Evolutionary conservation across 78 protist genomes (phyloP), one percentile per base, ranked within the genome.

Genomic region (Dictyostelium purpureum): DNA sequence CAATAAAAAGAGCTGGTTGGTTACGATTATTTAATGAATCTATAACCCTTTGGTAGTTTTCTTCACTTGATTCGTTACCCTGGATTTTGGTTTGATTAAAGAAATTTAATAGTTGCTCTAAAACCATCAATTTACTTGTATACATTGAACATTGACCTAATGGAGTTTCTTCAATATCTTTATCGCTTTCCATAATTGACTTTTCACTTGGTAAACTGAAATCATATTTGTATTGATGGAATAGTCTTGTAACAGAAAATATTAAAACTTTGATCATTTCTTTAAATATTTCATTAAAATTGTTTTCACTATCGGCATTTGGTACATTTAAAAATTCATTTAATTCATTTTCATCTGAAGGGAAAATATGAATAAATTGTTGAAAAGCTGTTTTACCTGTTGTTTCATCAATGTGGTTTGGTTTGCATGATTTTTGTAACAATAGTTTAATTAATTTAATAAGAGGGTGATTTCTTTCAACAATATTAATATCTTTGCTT

Each of bases 1-100:
- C 80, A 18, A 73, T 47, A 73, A 85, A 85, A 16, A 85, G 52
- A 45, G 83, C 56, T 57, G 92, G 76, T 35, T 85, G 82, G 19
- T 69, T 82, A 42, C 49, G 76, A 7, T 38, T 38, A 61, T 85
- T 85, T 31, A 56, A 45, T 85, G 92, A 70, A 28, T 85, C 80
- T 4, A 85, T 51, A 9, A 85, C 33, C 31, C 11, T 24, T 12
- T 5, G 14, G 14, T 28, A 37, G n/a, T 21, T 11, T 19, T 1
- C 1, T 9, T 63, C 24, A 49, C 37, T 47, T 7, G 59, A 33
- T 6, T 33, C 18, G 6, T 16, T 33, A 16, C 6, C n/a, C 1
- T 26, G 12, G 16, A 14, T 45, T 18, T 4, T 45, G 40, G 12
- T 45, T 10, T 24, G n/a, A 14, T 40, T 52, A 57, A 63, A 42